These are phyloP conservation scores for Fusarium nelsonii DNA, from an alignment of 2,329 filamentous ascomycete genomes.

Conservation along the genomic window DNA sequence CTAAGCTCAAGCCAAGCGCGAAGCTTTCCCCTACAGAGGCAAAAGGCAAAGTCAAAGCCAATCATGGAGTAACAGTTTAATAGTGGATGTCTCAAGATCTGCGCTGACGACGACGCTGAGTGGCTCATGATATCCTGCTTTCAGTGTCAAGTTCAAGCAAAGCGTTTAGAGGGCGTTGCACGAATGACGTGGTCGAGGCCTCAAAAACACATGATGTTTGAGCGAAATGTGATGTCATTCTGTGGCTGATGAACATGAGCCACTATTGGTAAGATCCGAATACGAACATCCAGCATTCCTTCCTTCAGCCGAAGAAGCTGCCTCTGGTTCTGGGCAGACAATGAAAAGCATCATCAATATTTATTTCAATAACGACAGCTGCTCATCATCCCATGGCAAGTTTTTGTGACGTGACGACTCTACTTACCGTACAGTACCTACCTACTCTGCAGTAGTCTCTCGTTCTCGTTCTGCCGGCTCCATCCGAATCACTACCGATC, in stretches of 20 bases:
- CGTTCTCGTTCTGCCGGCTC: constrained; percentile 1
- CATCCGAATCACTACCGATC: constrained; percentile 5
- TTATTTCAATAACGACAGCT: constrained; percentile 12
- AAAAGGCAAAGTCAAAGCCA: constrained; percentile 4
- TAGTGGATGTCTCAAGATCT: constrained; percentile 22
- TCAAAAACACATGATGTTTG: constrained; percentile 33
- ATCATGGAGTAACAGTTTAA: constrained; percentile 13
- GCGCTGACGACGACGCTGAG: constrained; percentile 40
- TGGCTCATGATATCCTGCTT: constrained; percentile 34
- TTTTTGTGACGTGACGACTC: constrained; percentile 28
- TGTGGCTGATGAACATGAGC: constrained; percentile 28
- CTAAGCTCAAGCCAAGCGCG: constrained; percentile 23
- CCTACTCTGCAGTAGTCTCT: background rate
- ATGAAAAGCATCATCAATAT: constrained; percentile 26
- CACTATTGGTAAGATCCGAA: constrained; percentile 3
- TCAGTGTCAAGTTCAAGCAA: constrained; percentile 6
- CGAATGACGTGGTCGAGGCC: constrained; percentile 36
- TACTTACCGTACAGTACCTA: background rate
- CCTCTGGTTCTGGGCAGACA: constrained; percentile 6
- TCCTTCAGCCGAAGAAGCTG: background rate
- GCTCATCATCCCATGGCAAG: background rate
- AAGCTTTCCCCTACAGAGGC: constrained; percentile 34
- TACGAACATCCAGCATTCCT: constrained; percentile 31
- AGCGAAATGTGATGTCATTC: constrained; percentile 30
- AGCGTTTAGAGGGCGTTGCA: constrained; percentile 15